Evolutionary conservation across 345 rosid species (phyloP).

Genomic region (Gossypium bickii): DNA sequence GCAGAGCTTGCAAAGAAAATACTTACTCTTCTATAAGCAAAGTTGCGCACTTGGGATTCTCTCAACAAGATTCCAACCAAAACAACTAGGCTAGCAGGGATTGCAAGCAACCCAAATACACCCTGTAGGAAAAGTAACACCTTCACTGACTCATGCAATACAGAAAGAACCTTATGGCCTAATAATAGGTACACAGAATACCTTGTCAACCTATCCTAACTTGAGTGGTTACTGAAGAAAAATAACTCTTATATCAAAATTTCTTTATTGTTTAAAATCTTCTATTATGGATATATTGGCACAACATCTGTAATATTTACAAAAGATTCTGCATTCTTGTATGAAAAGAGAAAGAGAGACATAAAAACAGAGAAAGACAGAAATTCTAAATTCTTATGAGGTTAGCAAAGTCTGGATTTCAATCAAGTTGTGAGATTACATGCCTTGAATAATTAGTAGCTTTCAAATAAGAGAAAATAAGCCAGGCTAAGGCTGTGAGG

Average conservation of each 20-base stretch:
- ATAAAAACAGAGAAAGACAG: neutral
- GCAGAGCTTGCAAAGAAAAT: slow-evolving; percentile 3
- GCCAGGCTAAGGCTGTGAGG: neutral
- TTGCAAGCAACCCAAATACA: slow-evolving; percentile 55
- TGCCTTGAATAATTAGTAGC: neutral
- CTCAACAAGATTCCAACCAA: slow-evolving; percentile 47
- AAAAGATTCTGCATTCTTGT: neutral
- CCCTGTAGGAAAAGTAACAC: slow-evolving; percentile 40
- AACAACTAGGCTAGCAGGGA: slow-evolving; percentile 47
- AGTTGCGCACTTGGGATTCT: slow-evolving; percentile 36
- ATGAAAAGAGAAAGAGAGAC: neutral
- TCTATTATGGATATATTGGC: neutral
- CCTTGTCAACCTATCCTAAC: neutral
- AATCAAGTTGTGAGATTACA: neutral
- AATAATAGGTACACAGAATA: neutral
- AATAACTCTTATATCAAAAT: neutral
- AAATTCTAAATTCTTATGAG: neutral
- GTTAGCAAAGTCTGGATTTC: neutral
- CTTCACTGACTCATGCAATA: neutral
- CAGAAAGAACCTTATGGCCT: neutral
- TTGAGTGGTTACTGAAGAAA: neutral
- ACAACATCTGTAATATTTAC: neutral
- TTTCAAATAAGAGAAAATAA: neutral
- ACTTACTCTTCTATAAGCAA: slow-evolving; percentile 40
- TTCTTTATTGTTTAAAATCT: neutral